phyloP scores from a whole-genome alignment of 1,284 basidiomycete genomes.

The Salmacisia buchloeana region DNA sequence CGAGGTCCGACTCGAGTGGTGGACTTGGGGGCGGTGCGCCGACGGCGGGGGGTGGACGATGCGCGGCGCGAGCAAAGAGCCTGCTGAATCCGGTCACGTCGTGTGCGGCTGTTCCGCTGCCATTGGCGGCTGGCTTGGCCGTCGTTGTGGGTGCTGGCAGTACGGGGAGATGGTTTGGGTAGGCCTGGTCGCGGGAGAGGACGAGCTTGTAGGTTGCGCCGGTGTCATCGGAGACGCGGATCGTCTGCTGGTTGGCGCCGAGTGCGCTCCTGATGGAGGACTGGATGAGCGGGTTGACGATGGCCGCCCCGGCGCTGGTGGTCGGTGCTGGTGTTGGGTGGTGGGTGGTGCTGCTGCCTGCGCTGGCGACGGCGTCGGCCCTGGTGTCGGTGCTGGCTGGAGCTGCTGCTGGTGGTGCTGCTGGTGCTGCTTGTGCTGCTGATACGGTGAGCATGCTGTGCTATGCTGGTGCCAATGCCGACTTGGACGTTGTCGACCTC shows the following conservation, averaged over 20 bases:
- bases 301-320: too few species aligned
- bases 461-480: background rate
- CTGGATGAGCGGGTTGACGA: background rate
- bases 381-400: background rate
- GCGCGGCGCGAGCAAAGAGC: background rate
- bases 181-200: background rate
- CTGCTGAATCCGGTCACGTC: background rate
- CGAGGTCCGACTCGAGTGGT: constrained; percentile 1
- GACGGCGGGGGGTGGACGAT: background rate
- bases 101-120: background rate
- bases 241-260: constrained; percentile 4
- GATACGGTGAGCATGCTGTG: background rate
- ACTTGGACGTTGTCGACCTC: background rate
- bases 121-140: background rate
- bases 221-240: constrained; percentile 3
- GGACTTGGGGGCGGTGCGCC: constrained; percentile 1
- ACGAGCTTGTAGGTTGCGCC: constrained; percentile 2
- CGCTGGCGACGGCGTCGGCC: background rate
- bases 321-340: too few species aligned
- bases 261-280: constrained; percentile 4
- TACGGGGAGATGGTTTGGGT: constrained; percentile 3
- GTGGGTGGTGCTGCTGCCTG: background rate
- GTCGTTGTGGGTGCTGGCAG: background rate
- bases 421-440: background rate
- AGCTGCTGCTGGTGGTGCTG: background rate